Conservation (phyloP, 805 yeast species). For the Candida palmyrensis region DNA sequence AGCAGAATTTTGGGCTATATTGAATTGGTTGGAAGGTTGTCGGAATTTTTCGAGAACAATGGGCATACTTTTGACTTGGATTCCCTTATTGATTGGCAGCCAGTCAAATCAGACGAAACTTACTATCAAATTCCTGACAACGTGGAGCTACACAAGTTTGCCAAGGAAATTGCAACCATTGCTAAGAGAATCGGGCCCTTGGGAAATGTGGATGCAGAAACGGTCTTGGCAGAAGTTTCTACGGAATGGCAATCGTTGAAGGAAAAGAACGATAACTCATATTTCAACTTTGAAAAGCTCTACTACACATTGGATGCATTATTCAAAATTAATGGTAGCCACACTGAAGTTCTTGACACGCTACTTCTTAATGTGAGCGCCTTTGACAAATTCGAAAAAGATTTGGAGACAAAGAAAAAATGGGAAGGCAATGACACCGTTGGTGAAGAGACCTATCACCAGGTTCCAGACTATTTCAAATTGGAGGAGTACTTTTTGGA, state of each 20-base stretch:
- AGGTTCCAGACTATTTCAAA: constrained; percentile 17
- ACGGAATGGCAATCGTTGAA: constrained; percentile 4
- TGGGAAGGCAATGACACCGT: constrained; percentile 4
- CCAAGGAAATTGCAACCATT: constrained; percentile 15
- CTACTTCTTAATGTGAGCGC: constrained; percentile 44
- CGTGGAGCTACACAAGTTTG: constrained; percentile 12
- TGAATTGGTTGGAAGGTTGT: too few species aligned
- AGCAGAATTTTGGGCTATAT: too few species aligned
- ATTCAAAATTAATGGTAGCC: constrained; percentile 52
- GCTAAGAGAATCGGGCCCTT: constrained; percentile 11
- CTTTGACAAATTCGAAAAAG: constrained; percentile 40
- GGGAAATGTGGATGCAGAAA: too few species aligned
- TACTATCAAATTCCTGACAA: constrained; percentile 18
- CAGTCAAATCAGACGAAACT: too few species aligned
- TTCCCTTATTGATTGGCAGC: too few species aligned
- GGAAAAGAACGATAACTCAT: constrained; percentile 9
- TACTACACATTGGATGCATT: constrained; percentile 14
- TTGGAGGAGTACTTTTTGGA: constrained; percentile 14
- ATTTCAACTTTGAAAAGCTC: constrained; percentile 11
- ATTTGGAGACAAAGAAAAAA: constrained; percentile 3
- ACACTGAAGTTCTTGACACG: constrained; percentile 54
- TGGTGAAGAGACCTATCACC: constrained; percentile 7
- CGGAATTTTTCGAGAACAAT: too few species aligned
- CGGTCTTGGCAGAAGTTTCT: constrained; percentile 12
- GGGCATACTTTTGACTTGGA: too few species aligned